A percentile compares a stretch with the other conserved stretches of the same genome.
phyloP scores from a whole-genome alignment of 352 stramenopile genomes.

The Aphanomyces invadans region DNA sequence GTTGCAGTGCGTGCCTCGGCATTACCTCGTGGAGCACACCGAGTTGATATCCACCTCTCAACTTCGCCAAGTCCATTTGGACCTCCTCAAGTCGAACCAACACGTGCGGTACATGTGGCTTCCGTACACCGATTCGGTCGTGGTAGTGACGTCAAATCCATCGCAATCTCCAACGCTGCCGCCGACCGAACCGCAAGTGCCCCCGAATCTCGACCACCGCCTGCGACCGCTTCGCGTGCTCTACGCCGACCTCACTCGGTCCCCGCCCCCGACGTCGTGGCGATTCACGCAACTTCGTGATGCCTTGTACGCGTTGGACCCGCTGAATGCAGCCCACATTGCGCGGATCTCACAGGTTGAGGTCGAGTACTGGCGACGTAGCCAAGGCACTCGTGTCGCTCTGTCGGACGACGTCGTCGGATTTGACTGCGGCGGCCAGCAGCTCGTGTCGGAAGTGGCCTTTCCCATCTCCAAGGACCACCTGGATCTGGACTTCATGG shows the following conservation, averaged over 20 bases:
- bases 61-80: constrained; percentile 68
- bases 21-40: constrained; percentile 92
- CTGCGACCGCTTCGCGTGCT: constrained; percentile 73
- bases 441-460: constrained; percentile 96
- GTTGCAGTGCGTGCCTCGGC: constrained; percentile 90
- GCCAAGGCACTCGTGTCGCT: constrained; percentile 85
- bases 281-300: constrained; percentile 80
- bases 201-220: constrained; percentile 48
- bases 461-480: constrained; percentile 79
- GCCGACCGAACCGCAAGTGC: constrained; percentile 39
- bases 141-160: constrained; percentile 89
- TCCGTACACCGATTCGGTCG: constrained; percentile 92
- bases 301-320: constrained; percentile 72
- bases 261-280: constrained; percentile 49
- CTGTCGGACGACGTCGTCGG: constrained; percentile 94
- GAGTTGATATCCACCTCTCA: constrained; percentile 85
- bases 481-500: constrained; percentile 92
- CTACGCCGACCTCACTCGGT: constrained; percentile 63
- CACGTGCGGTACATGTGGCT: constrained; percentile 99
- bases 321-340: constrained; percentile 89
- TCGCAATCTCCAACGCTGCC: constrained; percentile 28
- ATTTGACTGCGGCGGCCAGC: constrained; percentile 98
- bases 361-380: constrained; percentile 93
- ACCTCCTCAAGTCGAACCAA: constrained; percentile 68
- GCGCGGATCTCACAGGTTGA: constrained; percentile 92